Base-by-base conservation (phyloP, 495 filamentous ascomycete genomes). In the Oidiodendron maius region DNA sequence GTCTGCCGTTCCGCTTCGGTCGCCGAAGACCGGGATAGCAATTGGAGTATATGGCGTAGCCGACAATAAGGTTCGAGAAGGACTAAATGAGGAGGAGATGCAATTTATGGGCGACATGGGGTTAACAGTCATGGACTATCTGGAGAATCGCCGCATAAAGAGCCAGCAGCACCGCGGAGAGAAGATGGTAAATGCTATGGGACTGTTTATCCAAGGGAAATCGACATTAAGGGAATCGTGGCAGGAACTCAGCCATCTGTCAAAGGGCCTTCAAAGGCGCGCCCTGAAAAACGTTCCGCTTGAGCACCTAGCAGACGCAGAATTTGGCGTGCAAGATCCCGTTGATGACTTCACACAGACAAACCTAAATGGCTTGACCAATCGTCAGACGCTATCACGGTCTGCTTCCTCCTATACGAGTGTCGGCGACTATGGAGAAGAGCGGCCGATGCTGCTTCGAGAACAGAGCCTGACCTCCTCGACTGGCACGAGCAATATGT, bases 121-220 rank as follows among this genome's bases (percentile, higher is more conserved):
- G 10, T 44, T 46, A 18, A 62, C 67, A 32, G 64, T 75, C 44
- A 71, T 71, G 69, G 59, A 58, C 24, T 67, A 75, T 50, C 61
- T 75, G 1, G 69, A 73, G 18, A 56, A 60, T 32, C 59, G 61
- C 10, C 52, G 63, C 20, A 40, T 64, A 34, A 61, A 58, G 37
- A 55, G 58, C 28, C 56, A 60, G 41, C 62, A 66, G 1, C 51
- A 63, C 38, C 61, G 69, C 12, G 58, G 63, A 18, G 66, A 69
- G 40, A 51, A 62, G 44, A 65, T 72, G 37, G 59, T 74, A 16
- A 54, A 65, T 8, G 67, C 60, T 3, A 44, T 73, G 1, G 61
- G 61, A 30, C 49, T 51, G 1, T 73, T 71, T 36, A 64, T 70
- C 20, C 52, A 64, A 40, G 60, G 61, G 11, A 64, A 64, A 26